Evolutionary conservation across 257 asterid genomes (phyloP).

Genomic region (Plantago ovata): DNA sequence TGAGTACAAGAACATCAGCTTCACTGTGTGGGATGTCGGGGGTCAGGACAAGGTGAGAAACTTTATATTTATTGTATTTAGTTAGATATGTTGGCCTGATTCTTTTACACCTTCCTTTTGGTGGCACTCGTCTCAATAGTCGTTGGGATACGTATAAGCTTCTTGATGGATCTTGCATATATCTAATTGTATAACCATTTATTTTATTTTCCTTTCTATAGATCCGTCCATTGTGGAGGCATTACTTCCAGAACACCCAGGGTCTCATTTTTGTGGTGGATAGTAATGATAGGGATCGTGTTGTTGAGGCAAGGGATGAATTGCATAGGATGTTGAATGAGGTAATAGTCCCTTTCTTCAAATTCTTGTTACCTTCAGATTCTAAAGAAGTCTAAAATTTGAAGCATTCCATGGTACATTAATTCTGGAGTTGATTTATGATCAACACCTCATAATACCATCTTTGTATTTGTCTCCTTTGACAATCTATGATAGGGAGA

Average conservation of each 20-base stretch:
- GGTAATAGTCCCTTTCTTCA: conserved; percentile 31
- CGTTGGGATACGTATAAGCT: neutral
- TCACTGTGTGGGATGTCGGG: conserved; percentile 70
- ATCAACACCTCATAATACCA: too few species aligned
- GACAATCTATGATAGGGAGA: neutral
- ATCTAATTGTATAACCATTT: conserved; percentile 9
- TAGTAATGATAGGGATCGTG: conserved; percentile 64
- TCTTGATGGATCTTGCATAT: conserved; percentile 1
- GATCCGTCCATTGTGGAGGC: conserved; percentile 98
- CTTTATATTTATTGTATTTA: neutral
- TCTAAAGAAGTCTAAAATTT: neutral
- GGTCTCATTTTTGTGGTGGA: conserved; percentile 91
- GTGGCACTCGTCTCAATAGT: neutral
- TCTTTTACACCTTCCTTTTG: conserved; percentile 16
- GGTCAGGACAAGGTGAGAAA: conserved; percentile 58
- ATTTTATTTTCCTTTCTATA: conserved; percentile 22
- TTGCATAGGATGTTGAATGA: conserved; percentile 91
- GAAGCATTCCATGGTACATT: neutral
- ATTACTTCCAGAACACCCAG: conserved; percentile 90
- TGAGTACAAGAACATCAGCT: conserved; percentile 68
- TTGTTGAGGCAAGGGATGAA: conserved; percentile 63
- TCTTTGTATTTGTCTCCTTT: too few species aligned
- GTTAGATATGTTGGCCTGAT: neutral
- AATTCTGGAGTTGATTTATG: neutral
- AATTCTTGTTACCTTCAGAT: neutral